A percentile compares a stretch with the other conserved stretches of the same genome.
These are phyloP conservation scores for Trametes elegans DNA, from an alignment of 768 basidiomycete genomes.

Conservation along the genomic window DNA sequence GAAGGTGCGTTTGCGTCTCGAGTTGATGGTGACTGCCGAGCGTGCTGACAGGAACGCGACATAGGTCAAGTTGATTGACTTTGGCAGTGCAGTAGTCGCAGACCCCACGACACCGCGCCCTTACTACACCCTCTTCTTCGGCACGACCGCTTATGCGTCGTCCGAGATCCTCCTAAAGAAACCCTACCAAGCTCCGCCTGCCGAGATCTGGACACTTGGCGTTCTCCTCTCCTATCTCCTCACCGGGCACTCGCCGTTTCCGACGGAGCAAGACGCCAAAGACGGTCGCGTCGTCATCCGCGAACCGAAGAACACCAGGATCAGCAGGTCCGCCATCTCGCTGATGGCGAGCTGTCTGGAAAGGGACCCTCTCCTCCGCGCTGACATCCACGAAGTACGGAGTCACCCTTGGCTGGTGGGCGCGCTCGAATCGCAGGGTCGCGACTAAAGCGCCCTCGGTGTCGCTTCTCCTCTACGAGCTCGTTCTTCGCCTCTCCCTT, in stretches of 20 bases:
- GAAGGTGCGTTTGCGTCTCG: conserved; percentile 46
- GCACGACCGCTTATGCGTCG: conserved; percentile 93
- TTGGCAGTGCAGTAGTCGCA: conserved; percentile 82
- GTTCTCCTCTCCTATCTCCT: conserved; percentile 93
- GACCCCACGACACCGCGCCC: conserved; percentile 63
- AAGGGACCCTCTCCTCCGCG: conserved; percentile 76
- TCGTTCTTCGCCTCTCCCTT: not conserved
- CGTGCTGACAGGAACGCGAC: not conserved
- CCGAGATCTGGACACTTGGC: conserved; percentile 95
- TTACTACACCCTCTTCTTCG: conserved; percentile 79
- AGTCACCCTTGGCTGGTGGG: conserved; percentile 77
- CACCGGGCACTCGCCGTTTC: conserved; percentile 91
- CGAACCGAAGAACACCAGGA: conserved; percentile 18
- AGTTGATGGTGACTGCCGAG: not conserved
- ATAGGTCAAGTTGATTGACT: conserved; percentile 94
- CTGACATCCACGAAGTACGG: conserved; percentile 78
- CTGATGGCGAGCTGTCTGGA: conserved; percentile 80
- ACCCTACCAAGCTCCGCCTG: conserved; percentile 88
- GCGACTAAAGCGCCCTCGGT: conserved; percentile 6
- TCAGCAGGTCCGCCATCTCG: conserved; percentile 45
- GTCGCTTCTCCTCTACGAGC: not conserved
- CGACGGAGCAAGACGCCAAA: conserved; percentile 78
- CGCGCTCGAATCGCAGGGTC: conserved; percentile 27
- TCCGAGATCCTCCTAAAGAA: conserved; percentile 90
- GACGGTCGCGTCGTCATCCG: conserved; percentile 58